Conservation (phyloP, 1,284 basidiomycete genomes). For the Melanopsichium pennsylvanicum region DNA sequence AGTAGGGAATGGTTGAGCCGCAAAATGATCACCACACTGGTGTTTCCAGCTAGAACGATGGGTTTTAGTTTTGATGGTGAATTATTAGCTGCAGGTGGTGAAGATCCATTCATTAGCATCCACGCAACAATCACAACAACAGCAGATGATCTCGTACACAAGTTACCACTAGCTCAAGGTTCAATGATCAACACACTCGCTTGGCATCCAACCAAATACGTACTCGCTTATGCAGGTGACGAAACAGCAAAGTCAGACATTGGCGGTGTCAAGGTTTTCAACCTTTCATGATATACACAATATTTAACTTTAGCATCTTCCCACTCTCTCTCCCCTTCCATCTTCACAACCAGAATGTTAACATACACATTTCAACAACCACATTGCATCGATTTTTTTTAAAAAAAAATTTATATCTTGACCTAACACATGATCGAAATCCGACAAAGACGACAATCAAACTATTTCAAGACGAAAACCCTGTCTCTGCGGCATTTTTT, state of each 20-base stretch:
- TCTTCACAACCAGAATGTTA: too few species aligned
- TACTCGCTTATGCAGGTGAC: conserved; percentile 56
- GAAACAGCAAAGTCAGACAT: conserved; percentile 21
- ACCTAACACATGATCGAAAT: too few species aligned
- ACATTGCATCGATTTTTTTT: too few species aligned
- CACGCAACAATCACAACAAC: conserved; percentile 9
- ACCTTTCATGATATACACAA: conserved; percentile 3
- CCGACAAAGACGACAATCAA: too few species aligned
- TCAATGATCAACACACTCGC: conserved; percentile 48
- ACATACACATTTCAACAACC: too few species aligned
- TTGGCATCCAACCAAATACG: conserved; percentile 54
- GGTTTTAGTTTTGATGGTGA: conserved; percentile 61
- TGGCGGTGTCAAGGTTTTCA: conserved; percentile 21
- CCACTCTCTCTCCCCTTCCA: too few species aligned
- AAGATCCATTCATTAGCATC: conserved; percentile 51
- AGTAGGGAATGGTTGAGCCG: conserved; percentile 29
- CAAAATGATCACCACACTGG: conserved; percentile 39
- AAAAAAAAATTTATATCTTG: too few species aligned
- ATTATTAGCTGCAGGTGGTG: conserved; percentile 55
- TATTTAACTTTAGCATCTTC: background rate
- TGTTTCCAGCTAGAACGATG: conserved; percentile 49
- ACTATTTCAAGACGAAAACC: too few species aligned
- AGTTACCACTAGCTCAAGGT: conserved; percentile 8
- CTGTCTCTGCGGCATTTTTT: too few species aligned
- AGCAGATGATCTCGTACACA: conserved; percentile 21